These are phyloP conservation scores for Dioszegia hungarica DNA, from an alignment of 768 basidiomycete species.

Conservation along the genomic window DNA sequence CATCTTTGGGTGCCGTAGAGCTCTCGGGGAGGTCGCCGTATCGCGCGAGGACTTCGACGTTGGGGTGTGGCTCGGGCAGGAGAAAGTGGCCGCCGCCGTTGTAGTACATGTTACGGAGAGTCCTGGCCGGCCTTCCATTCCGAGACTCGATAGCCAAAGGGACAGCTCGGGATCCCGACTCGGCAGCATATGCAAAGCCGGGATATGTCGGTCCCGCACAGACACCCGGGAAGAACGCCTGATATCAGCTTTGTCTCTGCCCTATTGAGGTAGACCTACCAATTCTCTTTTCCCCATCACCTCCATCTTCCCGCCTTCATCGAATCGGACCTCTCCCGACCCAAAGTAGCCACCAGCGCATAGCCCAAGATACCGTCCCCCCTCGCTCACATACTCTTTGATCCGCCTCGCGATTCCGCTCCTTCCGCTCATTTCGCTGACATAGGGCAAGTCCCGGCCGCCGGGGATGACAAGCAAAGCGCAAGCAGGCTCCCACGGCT, in stretches of 20 bases:
- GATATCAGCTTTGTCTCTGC: neutral
- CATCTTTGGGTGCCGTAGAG: constrained; percentile 14
- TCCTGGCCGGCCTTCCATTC: constrained; percentile 3
- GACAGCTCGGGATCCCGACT: constrained; percentile 51
- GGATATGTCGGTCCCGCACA: constrained; percentile 52
- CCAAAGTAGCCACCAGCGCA: constrained; percentile 61
- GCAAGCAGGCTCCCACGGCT: constrained; percentile 74
- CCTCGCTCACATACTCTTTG: constrained; percentile 59
- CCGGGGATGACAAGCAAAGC: constrained; percentile 75
- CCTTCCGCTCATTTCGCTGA: constrained; percentile 45
- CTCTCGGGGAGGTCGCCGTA: constrained; percentile 29
- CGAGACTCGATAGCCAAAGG: constrained; percentile 40
- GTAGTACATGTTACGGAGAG: constrained; percentile 51
- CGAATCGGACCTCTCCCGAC: constrained; percentile 51
- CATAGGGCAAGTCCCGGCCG: constrained; percentile 53
- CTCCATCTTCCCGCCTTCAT: constrained; percentile 49
- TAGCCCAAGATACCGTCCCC: constrained; percentile 68
- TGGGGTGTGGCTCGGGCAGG: constrained; percentile 17
- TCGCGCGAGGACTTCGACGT: constrained; percentile 49
- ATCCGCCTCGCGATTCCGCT: constrained; percentile 54
- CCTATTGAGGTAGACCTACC: constrained; percentile 9
- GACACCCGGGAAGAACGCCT: constrained; percentile 52
- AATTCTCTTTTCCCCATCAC: constrained; percentile 52
- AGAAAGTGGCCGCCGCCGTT: constrained; percentile 54
- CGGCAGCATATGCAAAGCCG: constrained; percentile 52